Evolutionary conservation across 805 yeast genomes (phyloP), one percentile per base, ranked within the genome.

Genomic region (Myxozyma neotropica): DNA sequence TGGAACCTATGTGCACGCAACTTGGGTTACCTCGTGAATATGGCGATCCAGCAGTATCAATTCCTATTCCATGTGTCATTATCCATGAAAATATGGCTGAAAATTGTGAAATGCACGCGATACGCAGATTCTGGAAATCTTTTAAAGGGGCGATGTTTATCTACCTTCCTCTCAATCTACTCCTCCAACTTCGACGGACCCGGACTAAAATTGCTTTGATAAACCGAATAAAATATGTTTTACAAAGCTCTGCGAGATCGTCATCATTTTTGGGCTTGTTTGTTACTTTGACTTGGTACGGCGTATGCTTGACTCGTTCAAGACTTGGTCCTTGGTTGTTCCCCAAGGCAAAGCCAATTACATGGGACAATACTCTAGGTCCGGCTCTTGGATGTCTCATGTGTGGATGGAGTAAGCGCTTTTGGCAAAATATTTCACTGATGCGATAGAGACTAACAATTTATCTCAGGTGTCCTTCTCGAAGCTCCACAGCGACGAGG

Each of bases 41-140:
- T 21, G 80, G 77, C 23, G 68, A 71, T 54, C 72, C 70, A 39
- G 58, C 63, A 2, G 54, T 45, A 3, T 39, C 59, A 36, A 38
- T 56, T n/a, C 59, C 59, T 4, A 64, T 80, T 27, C 74, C 73
- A 4, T 80, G 83, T 65, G 68, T 64, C 15, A 61, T 78, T 21
- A 76, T 79, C 4, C 83, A 80, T 67, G 75, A 75, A 1, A 77
- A 75, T 67, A 55, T 65, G 49, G 70, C 77, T 13, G 57, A 67
- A 3, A 77, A 67, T 65, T 80, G 83, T 66, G 83, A 80, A 61
- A 40, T 76, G 15, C 81, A 80, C 68, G 82, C 81, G 3, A 67
- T 78, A 31, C 78, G 78, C 77, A 61, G 83, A 44, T 77, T 78
- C 57, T 65, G 51, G 55, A 68, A 80, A 51, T 81, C 82, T 1